These are phyloP conservation scores for Spathaspora sp. DNA, from an alignment of 805 yeast species.

Conservation along the genomic window DNA sequence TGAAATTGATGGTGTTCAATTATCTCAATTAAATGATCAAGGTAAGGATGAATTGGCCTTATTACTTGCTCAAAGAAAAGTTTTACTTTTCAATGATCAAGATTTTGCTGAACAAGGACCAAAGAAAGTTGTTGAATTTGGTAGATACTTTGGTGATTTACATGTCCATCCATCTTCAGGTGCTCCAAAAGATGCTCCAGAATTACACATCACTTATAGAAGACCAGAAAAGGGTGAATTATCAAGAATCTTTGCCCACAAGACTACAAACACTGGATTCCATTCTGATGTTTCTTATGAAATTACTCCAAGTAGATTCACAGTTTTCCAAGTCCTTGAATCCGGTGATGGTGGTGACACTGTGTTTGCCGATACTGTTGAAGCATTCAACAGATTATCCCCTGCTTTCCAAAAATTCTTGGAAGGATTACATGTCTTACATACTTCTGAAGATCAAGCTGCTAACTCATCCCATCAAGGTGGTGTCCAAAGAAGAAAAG, in stretches of 20 bases:
- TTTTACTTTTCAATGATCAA: conserved; percentile 62
- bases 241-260: conserved; percentile 29
- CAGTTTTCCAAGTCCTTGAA: conserved; percentile 63
- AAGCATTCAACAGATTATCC: conserved; percentile 69
- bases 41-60: conserved; percentile 71
- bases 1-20: conserved; percentile 57
- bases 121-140: conserved; percentile 48
- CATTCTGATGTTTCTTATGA: conserved; percentile 77
- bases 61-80: conserved; percentile 66
- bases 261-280: conserved; percentile 47
- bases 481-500: conserved; percentile 61
- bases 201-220: conserved; percentile 60
- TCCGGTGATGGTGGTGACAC: conserved; percentile 73
- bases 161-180: conserved; percentile 77
- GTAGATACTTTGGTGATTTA: conserved; percentile 62
- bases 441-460: conserved; percentile 72
- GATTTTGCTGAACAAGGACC: conserved; percentile 56
- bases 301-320: conserved; percentile 67
- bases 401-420: conserved; percentile 58
- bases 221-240: conserved; percentile 38
- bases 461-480: conserved; percentile 50
- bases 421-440: conserved; percentile 61
- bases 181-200: conserved; percentile 61
- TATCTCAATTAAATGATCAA: conserved; percentile 46
- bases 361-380: conserved; percentile 66